Evolutionary conservation across 345 rosid genomes (phyloP).

Genomic region (Aurinia saxatilis): DNA sequence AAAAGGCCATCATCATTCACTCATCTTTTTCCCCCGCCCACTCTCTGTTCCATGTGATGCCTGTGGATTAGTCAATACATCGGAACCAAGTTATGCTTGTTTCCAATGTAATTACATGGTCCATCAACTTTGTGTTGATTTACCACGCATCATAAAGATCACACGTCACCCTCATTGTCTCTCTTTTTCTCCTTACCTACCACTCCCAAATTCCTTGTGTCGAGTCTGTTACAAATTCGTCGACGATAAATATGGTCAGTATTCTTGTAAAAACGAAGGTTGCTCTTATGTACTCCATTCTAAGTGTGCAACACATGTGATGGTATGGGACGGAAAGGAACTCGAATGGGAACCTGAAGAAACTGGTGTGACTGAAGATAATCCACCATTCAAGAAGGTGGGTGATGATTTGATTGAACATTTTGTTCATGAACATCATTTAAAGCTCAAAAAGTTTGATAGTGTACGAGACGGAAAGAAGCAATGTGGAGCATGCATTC

Average conservation of each 20-base stretch:
- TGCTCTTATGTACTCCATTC: not conserved
- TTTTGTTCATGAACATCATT: too few species aligned
- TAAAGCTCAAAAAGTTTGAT: too few species aligned
- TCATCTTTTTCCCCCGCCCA: not conserved
- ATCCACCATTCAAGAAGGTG: too few species aligned
- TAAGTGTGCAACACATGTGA: too few species aligned
- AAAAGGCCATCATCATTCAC: not conserved
- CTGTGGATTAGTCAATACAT: not conserved
- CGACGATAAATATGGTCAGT: not conserved
- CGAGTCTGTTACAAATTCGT: not conserved
- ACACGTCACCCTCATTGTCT: conserved; percentile 1
- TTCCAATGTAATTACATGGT: too few species aligned
- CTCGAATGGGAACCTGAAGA: too few species aligned
- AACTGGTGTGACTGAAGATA: too few species aligned
- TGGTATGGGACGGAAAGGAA: too few species aligned
- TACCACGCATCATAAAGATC: not conserved
- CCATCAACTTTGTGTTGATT: not conserved
- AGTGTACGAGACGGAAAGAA: too few species aligned
- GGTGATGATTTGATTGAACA: too few species aligned
- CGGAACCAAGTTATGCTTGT: not conserved
- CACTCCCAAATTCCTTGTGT: not conserved
- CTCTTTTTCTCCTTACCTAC: not conserved
- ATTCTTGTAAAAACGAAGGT: not conserved
- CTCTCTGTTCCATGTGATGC: not conserved
- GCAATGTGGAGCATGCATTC: too few species aligned